Evolutionary conservation across 768 basidiomycete species (phyloP), one percentile per base, ranked within the genome.

Genomic region (Naganishia randhawae): DNA sequence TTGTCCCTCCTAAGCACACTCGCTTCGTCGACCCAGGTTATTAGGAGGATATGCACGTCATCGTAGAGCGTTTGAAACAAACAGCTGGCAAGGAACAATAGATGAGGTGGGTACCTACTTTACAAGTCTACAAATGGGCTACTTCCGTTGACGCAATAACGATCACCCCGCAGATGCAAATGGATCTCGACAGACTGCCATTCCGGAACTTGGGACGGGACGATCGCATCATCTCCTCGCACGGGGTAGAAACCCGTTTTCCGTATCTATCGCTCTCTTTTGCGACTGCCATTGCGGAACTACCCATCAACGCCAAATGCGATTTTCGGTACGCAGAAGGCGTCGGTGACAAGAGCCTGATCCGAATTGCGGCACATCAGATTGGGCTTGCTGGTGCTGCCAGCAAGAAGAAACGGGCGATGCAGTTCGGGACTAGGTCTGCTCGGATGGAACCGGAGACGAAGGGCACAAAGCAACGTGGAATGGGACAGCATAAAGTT

Each of bases 21-120:
- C 27, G 11, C 27, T 14, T 48, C n/a, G 14, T 54, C 10, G 16
- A 63, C 45, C 0, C 66, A 80, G 80, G 65, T 83, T 97, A 45
- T 83, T 99, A 5, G 96, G 93, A 2, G 96, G 96, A 0, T 99
- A 99, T 78, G 85, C 90, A 2, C 84, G 96, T 67, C 93, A 97
- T 81, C 85, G 91, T 9, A 85, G 86, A 11, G 89, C 87, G 1
- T 98, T 85, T 76, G 83, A 81, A 7, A 73, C 78, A 8, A 85
- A 83, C 22, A 86, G 89, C 13, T 95, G 92, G 92, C 74, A 82
- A 70, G 88, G 86, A 10, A 85, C 92, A 50, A 84, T 94, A 61
- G 83, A 88, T 35, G 93, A 96, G 85, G 93, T 92, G 71, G 68
- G 78, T 19, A 9, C n/a, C 19, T 6, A 1, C 19, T 25, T 22